These are phyloP conservation scores for Hygrophorus russula DNA, from an alignment of 768 basidiomycete species.

Conservation along the genomic window DNA sequence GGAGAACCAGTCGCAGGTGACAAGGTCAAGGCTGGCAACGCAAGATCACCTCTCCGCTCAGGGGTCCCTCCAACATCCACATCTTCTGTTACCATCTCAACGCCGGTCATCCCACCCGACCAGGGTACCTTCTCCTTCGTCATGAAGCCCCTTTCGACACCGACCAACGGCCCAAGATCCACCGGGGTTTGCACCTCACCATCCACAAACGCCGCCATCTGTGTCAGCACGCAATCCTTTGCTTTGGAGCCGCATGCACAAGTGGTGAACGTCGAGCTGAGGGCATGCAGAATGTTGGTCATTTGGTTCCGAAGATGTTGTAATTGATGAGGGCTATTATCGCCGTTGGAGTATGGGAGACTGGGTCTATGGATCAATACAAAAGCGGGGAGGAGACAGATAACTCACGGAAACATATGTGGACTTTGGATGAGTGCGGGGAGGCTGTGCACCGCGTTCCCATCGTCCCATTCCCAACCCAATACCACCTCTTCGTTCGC, in stretches of 20 bases:
- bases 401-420: slow-evolving; percentile 44
- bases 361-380: slow-evolving; percentile 6
- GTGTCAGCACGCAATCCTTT: slow-evolving; percentile 48
- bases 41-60: background rate
- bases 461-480: slow-evolving; percentile 97
- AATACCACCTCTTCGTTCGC: slow-evolving; percentile 80
- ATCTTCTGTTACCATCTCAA: slow-evolving; percentile 31
- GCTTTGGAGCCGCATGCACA: slow-evolving; percentile 62
- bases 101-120: slow-evolving; percentile 53
- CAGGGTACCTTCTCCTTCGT: slow-evolving; percentile 45
- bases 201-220: slow-evolving; percentile 56
- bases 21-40: background rate
- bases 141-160: slow-evolving; percentile 46
- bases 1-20: slow-evolving; percentile 3
- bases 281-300: slow-evolving; percentile 57
- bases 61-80: background rate
- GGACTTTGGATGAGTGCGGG: slow-evolving; percentile 56
- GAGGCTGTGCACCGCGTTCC: slow-evolving; percentile 69
- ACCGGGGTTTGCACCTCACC: slow-evolving; percentile 11
- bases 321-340: slow-evolving; percentile 32
- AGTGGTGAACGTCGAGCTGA: slow-evolving; percentile 60
- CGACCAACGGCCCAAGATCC: slow-evolving; percentile 58
- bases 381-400: slow-evolving; percentile 7
- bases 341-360: slow-evolving; percentile 4
- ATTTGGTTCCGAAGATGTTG: slow-evolving; percentile 52